Conservation (phyloP, 805 yeast genomes). For the Groenewaldozyma salmanticensis region DNA sequence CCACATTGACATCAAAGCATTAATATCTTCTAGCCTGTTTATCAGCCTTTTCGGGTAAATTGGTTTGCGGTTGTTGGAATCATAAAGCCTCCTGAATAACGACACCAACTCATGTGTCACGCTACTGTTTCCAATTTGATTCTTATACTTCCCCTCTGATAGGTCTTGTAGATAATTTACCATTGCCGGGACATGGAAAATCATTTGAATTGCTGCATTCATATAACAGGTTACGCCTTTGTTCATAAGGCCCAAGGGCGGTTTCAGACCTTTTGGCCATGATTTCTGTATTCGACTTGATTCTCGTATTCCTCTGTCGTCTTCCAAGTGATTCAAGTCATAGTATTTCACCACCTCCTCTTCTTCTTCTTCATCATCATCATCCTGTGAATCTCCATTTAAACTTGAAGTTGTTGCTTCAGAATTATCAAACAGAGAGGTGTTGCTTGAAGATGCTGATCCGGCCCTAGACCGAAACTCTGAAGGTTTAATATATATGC, state of each 20-base stretch:
- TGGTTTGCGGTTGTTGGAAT: conserved; percentile 28
- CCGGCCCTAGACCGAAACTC: background rate
- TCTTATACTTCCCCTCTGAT: conserved; percentile 38
- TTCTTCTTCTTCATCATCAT: conserved; percentile 6
- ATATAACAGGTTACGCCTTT: conserved; percentile 96
- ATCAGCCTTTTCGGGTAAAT: conserved; percentile 72
- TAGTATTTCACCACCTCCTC: conserved; percentile 35
- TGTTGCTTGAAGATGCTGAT: background rate
- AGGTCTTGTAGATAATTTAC: conserved; percentile 73
- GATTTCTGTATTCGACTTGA: conserved; percentile 49
- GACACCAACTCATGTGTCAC: conserved; percentile 26
- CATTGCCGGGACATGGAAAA: conserved; percentile 85
- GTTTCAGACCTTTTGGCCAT: conserved; percentile 38
- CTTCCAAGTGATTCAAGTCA: conserved; percentile 44
- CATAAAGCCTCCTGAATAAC: conserved; percentile 19
- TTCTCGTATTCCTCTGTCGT: conserved; percentile 56
- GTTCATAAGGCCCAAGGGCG: conserved; percentile 68
- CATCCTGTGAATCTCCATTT: conserved; percentile 2
- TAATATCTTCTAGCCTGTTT: conserved; percentile 65
- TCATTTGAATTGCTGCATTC: conserved; percentile 87
- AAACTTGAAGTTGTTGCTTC: too few relatives aligned
- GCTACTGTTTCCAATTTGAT: conserved; percentile 12
- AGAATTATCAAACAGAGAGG: too few relatives aligned
- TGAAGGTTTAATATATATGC: conserved; percentile 31
- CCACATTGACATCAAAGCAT: conserved; percentile 96